Evolutionary conservation across 2,329 filamentous ascomycete species (phyloP).

Genomic region (Aspergillus eucalypticola): DNA sequence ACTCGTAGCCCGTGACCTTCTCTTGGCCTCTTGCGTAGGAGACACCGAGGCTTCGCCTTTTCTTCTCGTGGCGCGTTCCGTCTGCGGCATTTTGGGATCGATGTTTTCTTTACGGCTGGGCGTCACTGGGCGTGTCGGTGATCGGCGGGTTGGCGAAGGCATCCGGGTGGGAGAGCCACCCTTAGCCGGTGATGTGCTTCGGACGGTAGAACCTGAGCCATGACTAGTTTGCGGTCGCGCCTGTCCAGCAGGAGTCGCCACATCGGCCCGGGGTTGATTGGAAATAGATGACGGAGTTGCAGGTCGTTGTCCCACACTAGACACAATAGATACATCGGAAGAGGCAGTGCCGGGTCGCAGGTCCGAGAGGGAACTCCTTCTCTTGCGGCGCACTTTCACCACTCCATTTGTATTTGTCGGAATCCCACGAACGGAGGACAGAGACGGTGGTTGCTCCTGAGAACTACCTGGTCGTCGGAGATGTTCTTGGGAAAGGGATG

Average conservation of each 20-base stretch:
- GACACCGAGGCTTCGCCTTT: constrained; percentile 35
- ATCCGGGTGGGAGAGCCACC: constrained; percentile 30
- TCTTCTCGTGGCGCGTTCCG: constrained; percentile 36
- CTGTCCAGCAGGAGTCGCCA: constrained; percentile 32
- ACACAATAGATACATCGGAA: constrained; percentile 51
- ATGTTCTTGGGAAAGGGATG: constrained; percentile 51
- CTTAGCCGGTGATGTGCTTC: constrained; percentile 36
- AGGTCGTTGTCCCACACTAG: constrained; percentile 40
- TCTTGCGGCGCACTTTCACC: constrained; percentile 66
- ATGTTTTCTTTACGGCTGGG: constrained; percentile 45
- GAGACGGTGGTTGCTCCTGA: constrained; percentile 48
- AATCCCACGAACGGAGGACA: constrained; percentile 56
- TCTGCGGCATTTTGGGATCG: constrained; percentile 34
- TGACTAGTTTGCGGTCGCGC: constrained; percentile 33
- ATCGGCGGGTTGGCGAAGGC: constrained; percentile 34
- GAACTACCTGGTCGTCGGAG: constrained; percentile 46
- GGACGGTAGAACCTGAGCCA: constrained; percentile 29
- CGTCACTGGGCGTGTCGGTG: constrained; percentile 35
- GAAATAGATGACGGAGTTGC: constrained; percentile 32
- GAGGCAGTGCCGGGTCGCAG: constrained; percentile 67
- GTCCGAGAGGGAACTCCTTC: constrained; percentile 89
- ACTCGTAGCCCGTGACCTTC: constrained; percentile 49
- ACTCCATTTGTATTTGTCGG: constrained; percentile 44
- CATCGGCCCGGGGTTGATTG: constrained; percentile 29
- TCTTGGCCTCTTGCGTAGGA: constrained; percentile 43